Evolutionary conservation across 306 rosid genomes (phyloP).

Genomic region (Ammopiptanthus mongolicus): DNA sequence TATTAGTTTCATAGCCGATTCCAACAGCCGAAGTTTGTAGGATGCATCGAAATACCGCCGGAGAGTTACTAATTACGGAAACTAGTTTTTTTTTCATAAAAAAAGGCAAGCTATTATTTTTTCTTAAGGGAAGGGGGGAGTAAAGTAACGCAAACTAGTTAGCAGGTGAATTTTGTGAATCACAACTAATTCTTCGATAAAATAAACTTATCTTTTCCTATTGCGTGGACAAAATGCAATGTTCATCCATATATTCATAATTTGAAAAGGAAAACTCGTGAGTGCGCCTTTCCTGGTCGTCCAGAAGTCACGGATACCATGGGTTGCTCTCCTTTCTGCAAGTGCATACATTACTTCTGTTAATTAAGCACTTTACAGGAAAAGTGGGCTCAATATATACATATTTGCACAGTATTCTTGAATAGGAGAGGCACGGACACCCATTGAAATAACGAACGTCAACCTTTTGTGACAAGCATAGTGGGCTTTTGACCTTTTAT

Average conservation of each 20-base stretch:
- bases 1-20: no score
- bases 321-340: background rate
- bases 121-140: no score
- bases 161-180: background rate
- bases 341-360: background rate
- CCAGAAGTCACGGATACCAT: background rate
- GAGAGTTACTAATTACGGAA: no score
- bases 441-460: background rate
- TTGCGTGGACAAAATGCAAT: background rate
- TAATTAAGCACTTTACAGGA: background rate
- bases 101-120: no score
- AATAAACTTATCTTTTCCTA: background rate
- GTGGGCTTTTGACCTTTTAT: background rate
- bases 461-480: background rate
- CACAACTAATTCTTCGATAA: background rate
- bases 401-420: background rate
- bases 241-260: background rate
- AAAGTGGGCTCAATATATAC: background rate
- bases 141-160: background rate
- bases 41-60: no score
- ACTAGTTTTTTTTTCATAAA: no score
- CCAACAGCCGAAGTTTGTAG: no score
- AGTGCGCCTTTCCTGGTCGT: background rate
- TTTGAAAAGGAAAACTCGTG: constrained; percentile 22
- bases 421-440: no score